Evolutionary conservation across 352 stramenopile genomes (phyloP), one percentile per base, ranked within the genome.

Genomic region (Stramenopiles sp.): DNA sequence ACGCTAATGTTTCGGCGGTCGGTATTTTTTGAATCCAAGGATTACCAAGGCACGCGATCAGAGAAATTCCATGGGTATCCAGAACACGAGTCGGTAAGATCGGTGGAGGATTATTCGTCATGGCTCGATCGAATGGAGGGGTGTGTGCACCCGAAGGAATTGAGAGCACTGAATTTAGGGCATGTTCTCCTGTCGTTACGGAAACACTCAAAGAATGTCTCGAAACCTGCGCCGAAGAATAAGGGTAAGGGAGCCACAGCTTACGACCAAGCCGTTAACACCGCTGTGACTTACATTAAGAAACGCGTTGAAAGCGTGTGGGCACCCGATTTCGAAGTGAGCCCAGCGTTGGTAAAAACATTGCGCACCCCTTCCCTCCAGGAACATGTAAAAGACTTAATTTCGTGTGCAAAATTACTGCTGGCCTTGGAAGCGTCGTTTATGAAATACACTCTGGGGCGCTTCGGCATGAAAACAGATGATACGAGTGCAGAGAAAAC

Each of bases 1-100:
- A 88, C 84, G 4, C 84, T 92, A 36, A 83, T 92, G 76, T 84
- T 92, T 73, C 78, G 85, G 31, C 85, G 84, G n/a, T 73, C 77
- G 1, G 80, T 83, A 4, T 12, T 85, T 63, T 63, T 63, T 63
- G 43, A 63, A 18, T 12, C 12, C 25, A 25, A 12, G 12, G 43
- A 63, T 63, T n/a, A n/a, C n/a, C 12, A 63, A 63, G 43, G 43
- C 43, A 63, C 25, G 25, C n/a, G n/a, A n/a, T n/a, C n/a, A n/a
- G n/a, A n/a, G n/a, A 18, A 18, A 63, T 63, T 63, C 25, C 12
- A 63, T 18, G 43, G 43, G 43, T 63, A 63, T 63, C 43, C 43
- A 63, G 43, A 63, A 63, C 12, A 63, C 25, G 25, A 25, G 12
- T 18, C 43, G 12, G 12, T 63, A 12, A 63, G 43, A 18, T 63